Evolutionary conservation across 129 eudicot species (phyloP).

Genomic region (Flaveria sonorensis): DNA sequence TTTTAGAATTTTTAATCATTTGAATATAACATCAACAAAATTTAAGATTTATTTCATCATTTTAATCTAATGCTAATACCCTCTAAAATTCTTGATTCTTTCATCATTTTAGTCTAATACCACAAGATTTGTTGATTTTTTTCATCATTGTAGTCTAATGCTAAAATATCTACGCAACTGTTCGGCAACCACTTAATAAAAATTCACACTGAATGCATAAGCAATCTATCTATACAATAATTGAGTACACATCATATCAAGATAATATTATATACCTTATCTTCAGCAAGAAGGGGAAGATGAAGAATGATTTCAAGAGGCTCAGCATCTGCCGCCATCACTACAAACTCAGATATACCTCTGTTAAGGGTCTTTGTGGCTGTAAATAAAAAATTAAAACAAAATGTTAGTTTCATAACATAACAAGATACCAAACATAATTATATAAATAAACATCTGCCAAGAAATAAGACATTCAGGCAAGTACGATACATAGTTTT

Average conservation of each 20-base stretch:
- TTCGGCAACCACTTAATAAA: not conserved
- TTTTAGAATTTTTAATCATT: not conserved
- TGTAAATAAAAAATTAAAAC: slow-evolving; percentile 26
- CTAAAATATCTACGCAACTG: no score
- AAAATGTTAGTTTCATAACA: not conserved
- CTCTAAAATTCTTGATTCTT: not conserved
- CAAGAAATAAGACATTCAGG: not conserved
- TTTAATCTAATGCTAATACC: not conserved
- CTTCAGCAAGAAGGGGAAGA: slow-evolving; percentile 85
- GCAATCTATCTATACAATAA: not conserved
- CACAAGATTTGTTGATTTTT: not conserved
- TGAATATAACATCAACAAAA: not conserved
- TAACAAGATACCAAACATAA: not conserved
- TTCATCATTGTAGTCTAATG: not conserved
- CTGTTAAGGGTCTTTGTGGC: slow-evolving; percentile 82
- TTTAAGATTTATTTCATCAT: not conserved
- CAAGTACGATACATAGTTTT: not conserved
- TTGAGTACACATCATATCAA: not conserved
- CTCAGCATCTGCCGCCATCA: slow-evolving; percentile 84
- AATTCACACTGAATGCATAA: not conserved
- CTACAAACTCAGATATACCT: slow-evolving; percentile 81
- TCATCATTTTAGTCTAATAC: not conserved
- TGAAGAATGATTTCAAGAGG: slow-evolving; percentile 82
- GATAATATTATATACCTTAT: slow-evolving; percentile 48
- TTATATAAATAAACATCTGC: not conserved